These are phyloP conservation scores for Aspergillus asperescens DNA, from an alignment of 495 filamentous ascomycete genomes.

Conservation along the genomic window DNA sequence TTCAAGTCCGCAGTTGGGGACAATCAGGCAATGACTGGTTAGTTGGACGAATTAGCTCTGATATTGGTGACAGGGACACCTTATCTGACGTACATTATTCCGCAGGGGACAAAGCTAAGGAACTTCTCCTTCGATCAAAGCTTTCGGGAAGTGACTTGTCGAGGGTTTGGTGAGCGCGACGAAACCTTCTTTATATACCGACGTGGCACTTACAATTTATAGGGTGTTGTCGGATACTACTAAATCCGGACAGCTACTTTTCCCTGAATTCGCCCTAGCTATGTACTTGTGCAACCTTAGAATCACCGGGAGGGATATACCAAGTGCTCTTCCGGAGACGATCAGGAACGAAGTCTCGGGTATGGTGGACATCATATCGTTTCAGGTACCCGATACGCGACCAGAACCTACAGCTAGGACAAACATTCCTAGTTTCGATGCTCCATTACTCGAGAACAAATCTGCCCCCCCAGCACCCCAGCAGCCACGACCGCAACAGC, in stretches of 20 bases:
- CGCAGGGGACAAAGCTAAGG: constrained; percentile 75
- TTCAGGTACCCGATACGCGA: constrained; percentile 77
- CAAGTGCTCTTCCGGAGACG: constrained; percentile 68
- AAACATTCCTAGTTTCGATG: constrained; percentile 78
- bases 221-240: constrained; percentile 97
- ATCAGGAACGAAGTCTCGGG: constrained; percentile 96
- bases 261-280: constrained; percentile 94
- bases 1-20: constrained; percentile 95
- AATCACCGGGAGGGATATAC: constrained; percentile 78
- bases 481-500: constrained; percentile 76
- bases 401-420: constrained; percentile 47
- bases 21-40: constrained; percentile 78
- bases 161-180: constrained; percentile 67
- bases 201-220: constrained; percentile 7
- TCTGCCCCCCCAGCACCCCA: constrained; percentile 68
- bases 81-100: constrained; percentile 18
- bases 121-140: constrained; percentile 81
- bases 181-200: neutral
- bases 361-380: constrained; percentile 99
- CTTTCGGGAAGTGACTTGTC: constrained; percentile 75
- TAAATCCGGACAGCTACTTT: constrained; percentile 90
- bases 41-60: constrained; percentile 8
- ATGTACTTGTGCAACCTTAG: constrained; percentile 99
- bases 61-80: neutral
- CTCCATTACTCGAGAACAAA: constrained; percentile 55